Percentiles rank a stretch among this genome's conserved stretches.
phyloP scores from a whole-genome alignment of 352 stramenopile genomes.

The Peronospora belbahrii region DNA sequence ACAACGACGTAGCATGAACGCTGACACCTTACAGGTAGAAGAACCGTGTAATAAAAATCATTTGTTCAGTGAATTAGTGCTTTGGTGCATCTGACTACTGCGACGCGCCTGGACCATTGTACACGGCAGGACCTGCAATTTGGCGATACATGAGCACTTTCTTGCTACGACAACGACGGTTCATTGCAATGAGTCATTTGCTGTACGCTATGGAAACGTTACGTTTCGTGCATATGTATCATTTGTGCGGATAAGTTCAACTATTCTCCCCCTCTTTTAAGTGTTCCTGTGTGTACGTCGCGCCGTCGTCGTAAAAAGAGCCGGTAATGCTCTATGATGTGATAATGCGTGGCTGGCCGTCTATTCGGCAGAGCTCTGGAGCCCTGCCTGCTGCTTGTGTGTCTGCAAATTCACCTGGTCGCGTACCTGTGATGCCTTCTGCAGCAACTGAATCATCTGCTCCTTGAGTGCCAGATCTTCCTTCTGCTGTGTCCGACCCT shows the following conservation, averaged over 20 bases:
- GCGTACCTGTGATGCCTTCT: constrained; percentile 74
- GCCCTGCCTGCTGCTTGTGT: constrained; percentile 49
- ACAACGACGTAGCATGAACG: too few species aligned
- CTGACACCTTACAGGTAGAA: too few species aligned
- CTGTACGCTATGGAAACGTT: background rate
- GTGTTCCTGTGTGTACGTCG: constrained; percentile 18
- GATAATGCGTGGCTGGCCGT: constrained; percentile 7
- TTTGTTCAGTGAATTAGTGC: too few species aligned
- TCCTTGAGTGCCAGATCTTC: constrained; percentile 76
- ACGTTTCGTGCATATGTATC: constrained; percentile 9
- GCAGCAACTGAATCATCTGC: constrained; percentile 81
- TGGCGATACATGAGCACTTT: too few species aligned
- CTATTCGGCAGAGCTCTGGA: constrained; percentile 72
- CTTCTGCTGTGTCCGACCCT: constrained; percentile 28
- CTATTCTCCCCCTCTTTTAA: constrained; percentile 2
- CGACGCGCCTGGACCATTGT: too few species aligned
- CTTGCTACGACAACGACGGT: background rate
- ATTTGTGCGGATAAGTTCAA: constrained; percentile 9
- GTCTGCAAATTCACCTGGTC: constrained; percentile 60
- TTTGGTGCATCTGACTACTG: too few species aligned
- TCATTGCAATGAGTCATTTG: background rate
- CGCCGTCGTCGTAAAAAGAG: constrained; percentile 10
- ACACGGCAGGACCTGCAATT: too few species aligned
- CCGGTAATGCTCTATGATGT: constrained; percentile 7
- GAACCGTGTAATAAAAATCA: too few species aligned